A percentile compares a stretch with the other conserved stretches of the same genome.
Evolutionary conservation across 2,329 filamentous ascomycete genomes (phyloP).

Genomic region (Calonectria naviculata): DNA sequence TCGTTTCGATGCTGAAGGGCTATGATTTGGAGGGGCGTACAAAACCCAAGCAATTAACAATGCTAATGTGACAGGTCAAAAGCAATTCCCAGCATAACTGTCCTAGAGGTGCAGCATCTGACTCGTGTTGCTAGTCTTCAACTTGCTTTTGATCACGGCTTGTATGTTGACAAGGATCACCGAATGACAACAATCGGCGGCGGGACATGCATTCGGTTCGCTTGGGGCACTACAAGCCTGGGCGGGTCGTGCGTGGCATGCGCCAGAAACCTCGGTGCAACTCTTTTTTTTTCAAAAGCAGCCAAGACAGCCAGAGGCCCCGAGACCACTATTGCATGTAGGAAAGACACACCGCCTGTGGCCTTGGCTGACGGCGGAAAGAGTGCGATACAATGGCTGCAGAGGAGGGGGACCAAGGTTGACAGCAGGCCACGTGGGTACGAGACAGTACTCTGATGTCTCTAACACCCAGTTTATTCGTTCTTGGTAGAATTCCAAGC

Average conservation of each 20-base stretch:
- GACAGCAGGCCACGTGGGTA: not conserved
- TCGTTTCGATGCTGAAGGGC: not conserved
- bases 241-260: not conserved
- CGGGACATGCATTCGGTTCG: not conserved
- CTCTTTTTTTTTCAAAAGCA: not conserved
- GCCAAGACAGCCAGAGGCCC: not conserved
- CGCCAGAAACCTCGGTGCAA: slow-evolving; percentile 4
- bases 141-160: not conserved
- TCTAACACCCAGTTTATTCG: not conserved
- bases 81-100: not conserved
- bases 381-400: not conserved
- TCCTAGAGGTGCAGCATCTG: not conserved
- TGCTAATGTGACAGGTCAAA: not conserved
- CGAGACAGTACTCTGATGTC: not conserved
- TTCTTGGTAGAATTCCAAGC: not conserved
- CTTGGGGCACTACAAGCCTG: not conserved
- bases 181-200: not conserved
- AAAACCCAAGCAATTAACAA: not conserved
- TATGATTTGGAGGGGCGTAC: not conserved
- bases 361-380: not conserved
- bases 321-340: slow-evolving; percentile 1
- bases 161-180: not conserved
- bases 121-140: not conserved
- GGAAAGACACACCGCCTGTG: not conserved
- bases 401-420: not conserved